Percentiles rank a stretch among this genome's conserved stretches.
phyloP scores from a whole-genome alignment of 176 grass and related monocot genomes.

The Cocos nucifera region DNA sequence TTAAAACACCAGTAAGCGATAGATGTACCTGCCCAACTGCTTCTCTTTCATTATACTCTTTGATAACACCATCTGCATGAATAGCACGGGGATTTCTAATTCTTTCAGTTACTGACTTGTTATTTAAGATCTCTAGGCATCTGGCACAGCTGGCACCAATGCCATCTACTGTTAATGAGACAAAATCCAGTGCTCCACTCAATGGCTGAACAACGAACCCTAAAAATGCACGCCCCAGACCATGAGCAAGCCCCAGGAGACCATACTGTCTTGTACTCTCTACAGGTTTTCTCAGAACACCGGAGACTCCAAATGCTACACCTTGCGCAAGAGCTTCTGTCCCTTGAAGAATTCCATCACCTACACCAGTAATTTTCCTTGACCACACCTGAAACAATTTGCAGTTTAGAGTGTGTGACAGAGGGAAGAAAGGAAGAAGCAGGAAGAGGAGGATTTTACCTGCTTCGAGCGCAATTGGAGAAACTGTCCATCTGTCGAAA shows the following conservation, averaged over 20 bases:
- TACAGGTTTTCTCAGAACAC: conserved; percentile 91
- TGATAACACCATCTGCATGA: conserved; percentile 62
- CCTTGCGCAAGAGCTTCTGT: conserved; percentile 94
- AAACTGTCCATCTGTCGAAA: conserved; percentile 91
- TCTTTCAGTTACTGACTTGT: conserved; percentile 55
- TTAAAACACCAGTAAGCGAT: background rate
- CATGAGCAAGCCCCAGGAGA: conserved; percentile 78
- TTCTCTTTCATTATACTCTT: conserved; percentile 66
- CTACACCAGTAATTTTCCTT: conserved; percentile 80
- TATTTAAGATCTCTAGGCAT: conserved; percentile 81
- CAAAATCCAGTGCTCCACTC: conserved; percentile 84
- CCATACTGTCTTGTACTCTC: conserved; percentile 88
- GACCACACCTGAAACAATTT: conserved; percentile 54
- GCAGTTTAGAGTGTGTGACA: conserved; percentile 18
- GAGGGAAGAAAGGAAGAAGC: conserved; percentile 15
- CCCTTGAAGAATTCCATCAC: conserved; percentile 90
- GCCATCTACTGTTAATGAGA: conserved; percentile 82
- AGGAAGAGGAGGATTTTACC: conserved; percentile 28
- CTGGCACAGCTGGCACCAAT: conserved; percentile 82
- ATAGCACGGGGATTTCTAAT: conserved; percentile 80
- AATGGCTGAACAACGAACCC: conserved; percentile 94
- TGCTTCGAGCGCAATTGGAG: conserved; percentile 88
- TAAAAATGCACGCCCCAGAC: conserved; percentile 77
- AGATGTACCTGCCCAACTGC: conserved; percentile 67
- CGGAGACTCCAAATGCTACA: conserved; percentile 92